Evolutionary conservation across 2,329 filamentous ascomycete genomes (phyloP).

Genomic region (Zalaria obscura): DNA sequence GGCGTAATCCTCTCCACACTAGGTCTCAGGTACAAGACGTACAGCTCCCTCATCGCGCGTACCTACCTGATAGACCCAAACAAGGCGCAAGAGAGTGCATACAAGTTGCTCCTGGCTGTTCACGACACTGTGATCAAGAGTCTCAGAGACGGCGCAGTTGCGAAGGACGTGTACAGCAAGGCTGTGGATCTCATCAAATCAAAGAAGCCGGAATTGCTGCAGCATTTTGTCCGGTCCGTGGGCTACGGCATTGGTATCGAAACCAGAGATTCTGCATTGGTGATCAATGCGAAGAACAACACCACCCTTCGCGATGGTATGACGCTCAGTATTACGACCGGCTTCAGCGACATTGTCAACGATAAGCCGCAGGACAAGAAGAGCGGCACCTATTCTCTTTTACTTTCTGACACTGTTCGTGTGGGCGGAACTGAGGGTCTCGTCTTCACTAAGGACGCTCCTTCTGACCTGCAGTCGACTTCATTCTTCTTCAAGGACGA

Average conservation of each 20-base stretch:
- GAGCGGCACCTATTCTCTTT: slow-evolving; percentile 75
- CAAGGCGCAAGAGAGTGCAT: slow-evolving; percentile 87
- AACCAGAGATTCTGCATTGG: slow-evolving; percentile 66
- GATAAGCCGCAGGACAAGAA: slow-evolving; percentile 77
- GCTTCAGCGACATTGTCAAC: slow-evolving; percentile 81
- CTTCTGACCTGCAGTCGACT: slow-evolving; percentile 80
- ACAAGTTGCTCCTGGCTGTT: slow-evolving; percentile 72
- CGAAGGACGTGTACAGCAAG: slow-evolving; percentile 86
- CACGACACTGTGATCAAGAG: slow-evolving; percentile 87
- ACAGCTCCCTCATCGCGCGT: slow-evolving; percentile 80
- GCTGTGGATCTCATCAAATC: slow-evolving; percentile 65
- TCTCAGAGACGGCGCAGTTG: slow-evolving; percentile 69
- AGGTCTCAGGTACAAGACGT: slow-evolving; percentile 89
- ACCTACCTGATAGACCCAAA: slow-evolving; percentile 96
- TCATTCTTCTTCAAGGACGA: slow-evolving; percentile 99
- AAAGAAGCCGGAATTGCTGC: slow-evolving; percentile 91
- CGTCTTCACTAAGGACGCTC: slow-evolving; percentile 86
- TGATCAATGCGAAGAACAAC: slow-evolving; percentile 76
- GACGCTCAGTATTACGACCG: slow-evolving; percentile 84
- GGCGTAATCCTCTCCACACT: slow-evolving; percentile 89
- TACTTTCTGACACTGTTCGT: slow-evolving; percentile 86
- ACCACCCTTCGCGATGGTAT: slow-evolving; percentile 85
- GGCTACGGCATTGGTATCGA: slow-evolving; percentile 90
- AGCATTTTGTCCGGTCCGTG: slow-evolving; percentile 85
- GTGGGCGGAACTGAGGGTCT: slow-evolving; percentile 66